A percentile compares a stretch with the other conserved stretches of the same genome.
These are phyloP conservation scores for Plasmodium cynomolgi DNA, from an alignment of 169 alveolate genomes.

Conservation along the genomic window DNA sequence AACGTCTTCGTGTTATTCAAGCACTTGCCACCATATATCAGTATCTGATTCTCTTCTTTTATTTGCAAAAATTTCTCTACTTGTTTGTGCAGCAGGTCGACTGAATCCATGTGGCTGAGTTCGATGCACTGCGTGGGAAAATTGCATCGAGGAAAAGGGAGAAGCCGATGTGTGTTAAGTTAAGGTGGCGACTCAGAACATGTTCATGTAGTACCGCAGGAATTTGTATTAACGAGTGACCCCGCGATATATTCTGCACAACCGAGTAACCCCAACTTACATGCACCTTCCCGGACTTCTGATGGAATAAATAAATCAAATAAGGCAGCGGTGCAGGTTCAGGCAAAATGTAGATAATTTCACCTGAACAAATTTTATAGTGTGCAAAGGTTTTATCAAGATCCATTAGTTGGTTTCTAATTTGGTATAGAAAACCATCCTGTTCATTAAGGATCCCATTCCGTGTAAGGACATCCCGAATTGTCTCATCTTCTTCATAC, in stretches of 20 bases:
- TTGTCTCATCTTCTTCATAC: slow-evolving; percentile 34
- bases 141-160: background rate
- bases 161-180: background rate
- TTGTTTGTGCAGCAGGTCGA: slow-evolving; percentile 30
- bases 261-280: slow-evolving; percentile 7
- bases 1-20: slow-evolving; percentile 23
- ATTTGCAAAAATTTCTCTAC: slow-evolving; percentile 40
- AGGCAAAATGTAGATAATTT: slow-evolving; percentile 43
- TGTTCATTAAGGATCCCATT: slow-evolving; percentile 14
- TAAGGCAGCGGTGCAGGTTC: slow-evolving; percentile 61
- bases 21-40: slow-evolving; percentile 41
- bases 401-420: slow-evolving; percentile 17
- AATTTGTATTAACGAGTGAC: background rate
- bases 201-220: background rate
- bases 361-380: slow-evolving; percentile 32
- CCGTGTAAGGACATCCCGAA: slow-evolving; percentile 25
- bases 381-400: slow-evolving; percentile 56
- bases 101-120: slow-evolving; percentile 36
- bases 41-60: slow-evolving; percentile 54
- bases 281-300: slow-evolving; percentile 43
- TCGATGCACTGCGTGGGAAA: slow-evolving; percentile 48
- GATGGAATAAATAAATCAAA: slow-evolving; percentile 51
- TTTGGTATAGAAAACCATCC: slow-evolving; percentile 23
- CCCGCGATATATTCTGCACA: background rate
- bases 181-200: background rate